A percentile compares a stretch with the other conserved stretches of the same genome.
Evolutionary conservation across 768 basidiomycete species (phyloP).

Genomic region (Phylloporus arenicola): DNA sequence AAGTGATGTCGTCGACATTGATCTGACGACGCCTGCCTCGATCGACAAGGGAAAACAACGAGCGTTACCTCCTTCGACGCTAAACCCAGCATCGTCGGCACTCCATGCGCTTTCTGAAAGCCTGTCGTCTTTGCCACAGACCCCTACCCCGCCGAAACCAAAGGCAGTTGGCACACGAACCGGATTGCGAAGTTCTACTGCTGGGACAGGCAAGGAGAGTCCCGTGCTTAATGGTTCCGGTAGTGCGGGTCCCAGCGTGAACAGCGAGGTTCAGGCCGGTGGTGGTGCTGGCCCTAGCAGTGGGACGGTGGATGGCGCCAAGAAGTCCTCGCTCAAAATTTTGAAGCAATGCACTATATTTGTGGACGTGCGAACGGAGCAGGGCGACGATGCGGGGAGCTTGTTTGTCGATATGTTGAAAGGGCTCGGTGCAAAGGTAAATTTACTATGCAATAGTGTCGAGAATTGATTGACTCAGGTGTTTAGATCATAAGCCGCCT

Average conservation of each 20-base stretch:
- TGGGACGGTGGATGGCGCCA: constrained; percentile 22
- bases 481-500: constrained; percentile 57
- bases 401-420: constrained; percentile 82
- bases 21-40: constrained; percentile 12
- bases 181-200: constrained; percentile 42
- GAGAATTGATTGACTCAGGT: neutral
- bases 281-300: constrained; percentile 13
- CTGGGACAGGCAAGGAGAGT: constrained; percentile 16
- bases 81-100: constrained; percentile 34
- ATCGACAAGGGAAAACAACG: constrained; percentile 23
- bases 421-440: constrained; percentile 74
- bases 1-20: constrained; percentile 4
- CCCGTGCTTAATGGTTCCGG: constrained; percentile 31
- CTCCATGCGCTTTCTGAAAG: constrained; percentile 61
- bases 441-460: constrained; percentile 10
- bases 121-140: constrained; percentile 44
- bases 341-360: constrained; percentile 74
- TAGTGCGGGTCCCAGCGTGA: constrained; percentile 23
- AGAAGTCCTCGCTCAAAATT: constrained; percentile 40
- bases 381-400: constrained; percentile 75
- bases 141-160: constrained; percentile 28
- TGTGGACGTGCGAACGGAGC: constrained; percentile 72
- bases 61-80: constrained; percentile 11
- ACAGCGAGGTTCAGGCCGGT: constrained; percentile 16
- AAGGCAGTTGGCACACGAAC: constrained; percentile 45